Conservation (phyloP, 192 early-diverging fungal species). For the Linnemannia schmuckeri region DNA sequence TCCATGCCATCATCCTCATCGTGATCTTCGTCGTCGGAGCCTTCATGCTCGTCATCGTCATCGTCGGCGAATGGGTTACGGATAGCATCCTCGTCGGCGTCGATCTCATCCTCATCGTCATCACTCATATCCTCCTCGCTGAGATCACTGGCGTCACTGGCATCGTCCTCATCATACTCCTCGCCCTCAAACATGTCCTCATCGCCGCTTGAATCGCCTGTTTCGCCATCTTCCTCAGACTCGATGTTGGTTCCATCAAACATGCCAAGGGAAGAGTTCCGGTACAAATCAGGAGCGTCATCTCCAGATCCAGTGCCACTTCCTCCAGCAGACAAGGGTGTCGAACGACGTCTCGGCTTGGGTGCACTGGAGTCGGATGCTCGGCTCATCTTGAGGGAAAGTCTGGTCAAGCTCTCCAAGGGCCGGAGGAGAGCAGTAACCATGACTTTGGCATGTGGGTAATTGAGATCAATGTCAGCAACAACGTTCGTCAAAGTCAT, state of each 20-base stretch:
- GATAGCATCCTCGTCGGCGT: constrained; percentile 67
- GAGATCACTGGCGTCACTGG: constrained; percentile 71
- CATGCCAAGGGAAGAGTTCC: constrained; percentile 86
- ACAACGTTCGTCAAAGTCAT: constrained; percentile 82
- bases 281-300: constrained; percentile 86
- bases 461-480: constrained; percentile 90
- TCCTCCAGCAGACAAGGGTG: constrained; percentile 50
- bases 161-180: constrained; percentile 79
- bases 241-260: constrained; percentile 82
- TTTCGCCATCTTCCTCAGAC: constrained; percentile 73
- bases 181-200: constrained; percentile 78
- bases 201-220: constrained; percentile 68
- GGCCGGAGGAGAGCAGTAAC: constrained; percentile 86
- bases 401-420: constrained; percentile 89
- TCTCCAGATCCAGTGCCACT: constrained; percentile 63
- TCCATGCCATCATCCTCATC: constrained; percentile 55
- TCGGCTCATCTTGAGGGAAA: constrained; percentile 88
- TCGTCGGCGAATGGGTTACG: constrained; percentile 59
- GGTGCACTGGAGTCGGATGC: constrained; percentile 66
- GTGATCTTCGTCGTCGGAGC: constrained; percentile 64
- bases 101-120: constrained; percentile 71
- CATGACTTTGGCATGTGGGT: constrained; percentile 83
- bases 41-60: constrained; percentile 62
- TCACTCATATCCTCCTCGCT: constrained; percentile 65
- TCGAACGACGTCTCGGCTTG: constrained; percentile 57